These are phyloP conservation scores for Solanum corneliomulleri DNA, from an alignment of 257 asterid species.

Conservation along the genomic window DNA sequence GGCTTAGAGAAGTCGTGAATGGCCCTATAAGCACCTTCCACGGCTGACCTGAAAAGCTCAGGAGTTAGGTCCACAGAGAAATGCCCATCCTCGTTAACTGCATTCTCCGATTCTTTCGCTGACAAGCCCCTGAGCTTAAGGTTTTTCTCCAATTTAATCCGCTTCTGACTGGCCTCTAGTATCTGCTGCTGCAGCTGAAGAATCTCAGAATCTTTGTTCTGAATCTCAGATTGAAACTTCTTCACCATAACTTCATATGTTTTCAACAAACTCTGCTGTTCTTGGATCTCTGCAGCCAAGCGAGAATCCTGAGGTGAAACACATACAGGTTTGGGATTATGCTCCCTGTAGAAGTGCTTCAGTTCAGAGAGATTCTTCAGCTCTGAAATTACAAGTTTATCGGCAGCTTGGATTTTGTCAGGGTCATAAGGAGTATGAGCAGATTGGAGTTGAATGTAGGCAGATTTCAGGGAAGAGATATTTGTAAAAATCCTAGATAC, in stretches of 20 bases:
- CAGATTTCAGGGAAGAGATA: conserved; percentile 83
- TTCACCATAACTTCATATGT: conserved; percentile 98
- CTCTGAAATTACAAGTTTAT: conserved; percentile 92
- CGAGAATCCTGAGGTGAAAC: conserved; percentile 94
- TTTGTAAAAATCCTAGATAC: conserved; percentile 73
- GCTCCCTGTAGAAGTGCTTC: conserved; percentile 91
- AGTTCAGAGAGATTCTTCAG: conserved; percentile 85
- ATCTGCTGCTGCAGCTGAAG: conserved; percentile 79
- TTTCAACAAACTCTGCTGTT: conserved; percentile 88
- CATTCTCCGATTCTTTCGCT: conserved; percentile 62
- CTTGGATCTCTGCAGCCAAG: conserved; percentile 95
- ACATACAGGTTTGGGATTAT: conserved; percentile 88
- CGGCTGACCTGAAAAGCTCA: conserved; percentile 64
- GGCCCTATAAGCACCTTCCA: conserved; percentile 71
- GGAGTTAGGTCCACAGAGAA: conserved; percentile 49
- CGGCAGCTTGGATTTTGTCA: conserved; percentile 94
- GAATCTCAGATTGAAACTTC: conserved; percentile 97
- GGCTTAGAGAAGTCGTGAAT: conserved; percentile 98
- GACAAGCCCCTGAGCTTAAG: conserved; percentile 93
- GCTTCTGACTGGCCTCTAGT: conserved; percentile 86
- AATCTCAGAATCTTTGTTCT: conserved; percentile 87
- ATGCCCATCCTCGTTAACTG: conserved; percentile 40
- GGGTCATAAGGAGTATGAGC: conserved; percentile 99
- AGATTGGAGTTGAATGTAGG: conserved; percentile 87
- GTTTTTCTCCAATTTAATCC: conserved; percentile 86